Conservation (phyloP, 2,329 filamentous ascomycete species). For the Helicocarpus griseus region DNA sequence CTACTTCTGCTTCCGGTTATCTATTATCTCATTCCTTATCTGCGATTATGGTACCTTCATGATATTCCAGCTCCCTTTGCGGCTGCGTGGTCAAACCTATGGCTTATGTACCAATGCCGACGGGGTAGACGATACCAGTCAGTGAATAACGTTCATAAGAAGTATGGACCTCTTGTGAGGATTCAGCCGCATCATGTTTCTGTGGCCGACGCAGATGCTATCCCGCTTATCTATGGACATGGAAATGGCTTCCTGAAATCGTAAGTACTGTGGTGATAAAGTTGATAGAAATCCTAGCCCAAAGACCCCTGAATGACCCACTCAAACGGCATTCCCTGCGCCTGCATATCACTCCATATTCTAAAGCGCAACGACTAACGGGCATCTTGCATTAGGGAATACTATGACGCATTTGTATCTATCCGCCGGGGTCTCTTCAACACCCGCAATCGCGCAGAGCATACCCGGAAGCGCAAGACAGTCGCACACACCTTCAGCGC, state of each 20-base stretch:
- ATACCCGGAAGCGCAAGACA: slow-evolving; percentile 81
- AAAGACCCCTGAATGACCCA: neutral
- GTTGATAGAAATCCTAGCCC: neutral
- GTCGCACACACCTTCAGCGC: slow-evolving; percentile 78
- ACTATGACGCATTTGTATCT: slow-evolving; percentile 86
- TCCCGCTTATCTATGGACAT: slow-evolving; percentile 67
- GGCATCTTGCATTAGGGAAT: slow-evolving; percentile 49
- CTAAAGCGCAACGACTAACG: neutral
- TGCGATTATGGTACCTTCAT: slow-evolving; percentile 39
- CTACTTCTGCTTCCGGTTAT: slow-evolving; percentile 43
- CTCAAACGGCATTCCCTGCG: neutral
- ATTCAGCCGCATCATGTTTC: slow-evolving; percentile 80
- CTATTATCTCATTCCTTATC: slow-evolving; percentile 50
- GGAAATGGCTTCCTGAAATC: slow-evolving; percentile 66
- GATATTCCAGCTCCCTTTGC: slow-evolving; percentile 43
- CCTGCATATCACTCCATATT: neutral
- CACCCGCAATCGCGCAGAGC: slow-evolving; percentile 69
- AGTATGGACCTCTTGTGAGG: slow-evolving; percentile 67
- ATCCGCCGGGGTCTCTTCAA: slow-evolving; percentile 83
- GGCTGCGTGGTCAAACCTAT: slow-evolving; percentile 64
- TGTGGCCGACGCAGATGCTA: slow-evolving; percentile 69
- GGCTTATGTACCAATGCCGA: slow-evolving; percentile 61
- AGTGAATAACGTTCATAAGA: slow-evolving; percentile 66
- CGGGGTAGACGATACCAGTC: slow-evolving; percentile 53
- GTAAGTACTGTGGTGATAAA: slow-evolving; percentile 31